These are phyloP conservation scores for Sclerotinia sclerotiorum DNA, from an alignment of 2,329 filamentous ascomycete genomes.

Conservation along the genomic window DNA sequence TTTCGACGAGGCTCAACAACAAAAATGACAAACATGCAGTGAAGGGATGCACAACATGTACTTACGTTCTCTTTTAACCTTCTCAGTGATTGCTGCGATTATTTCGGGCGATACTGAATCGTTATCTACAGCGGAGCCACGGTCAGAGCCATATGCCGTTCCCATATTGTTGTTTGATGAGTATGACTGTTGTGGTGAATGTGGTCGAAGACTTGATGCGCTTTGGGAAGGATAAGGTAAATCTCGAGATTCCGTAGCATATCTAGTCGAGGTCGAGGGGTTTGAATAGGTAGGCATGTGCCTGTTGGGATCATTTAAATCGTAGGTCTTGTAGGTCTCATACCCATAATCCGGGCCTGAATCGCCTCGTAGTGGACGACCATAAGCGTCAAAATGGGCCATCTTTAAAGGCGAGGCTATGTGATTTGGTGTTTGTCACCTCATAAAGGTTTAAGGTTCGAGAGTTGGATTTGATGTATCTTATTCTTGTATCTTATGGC, in stretches of 20 bases:
- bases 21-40: conserved; percentile 28
- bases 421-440: conserved; percentile 27
- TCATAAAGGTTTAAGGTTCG: conserved; percentile 24
- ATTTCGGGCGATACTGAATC: conserved; percentile 58
- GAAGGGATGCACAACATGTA: conserved; percentile 41
- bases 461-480: background rate
- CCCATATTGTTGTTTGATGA: conserved; percentile 30
- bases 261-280: conserved; percentile 25
- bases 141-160: conserved; percentile 29
- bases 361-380: conserved; percentile 30
- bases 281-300: conserved; percentile 29
- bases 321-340: conserved; percentile 25
- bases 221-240: conserved; percentile 27
- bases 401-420: conserved; percentile 33
- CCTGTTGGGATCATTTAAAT: conserved; percentile 26
- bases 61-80: conserved; percentile 55
- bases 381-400: conserved; percentile 36
- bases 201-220: conserved; percentile 28
- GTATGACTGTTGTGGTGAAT: conserved; percentile 25
- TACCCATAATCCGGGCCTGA: conserved; percentile 11
- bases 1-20: conserved; percentile 22
- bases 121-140: conserved; percentile 24
- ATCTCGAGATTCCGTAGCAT: conserved; percentile 34
- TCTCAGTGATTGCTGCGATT: conserved; percentile 59
- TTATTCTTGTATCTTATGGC: background rate